Base-by-base conservation (phyloP, 352 stramenopile species). In the Globisporangium abappressorium region DNA sequence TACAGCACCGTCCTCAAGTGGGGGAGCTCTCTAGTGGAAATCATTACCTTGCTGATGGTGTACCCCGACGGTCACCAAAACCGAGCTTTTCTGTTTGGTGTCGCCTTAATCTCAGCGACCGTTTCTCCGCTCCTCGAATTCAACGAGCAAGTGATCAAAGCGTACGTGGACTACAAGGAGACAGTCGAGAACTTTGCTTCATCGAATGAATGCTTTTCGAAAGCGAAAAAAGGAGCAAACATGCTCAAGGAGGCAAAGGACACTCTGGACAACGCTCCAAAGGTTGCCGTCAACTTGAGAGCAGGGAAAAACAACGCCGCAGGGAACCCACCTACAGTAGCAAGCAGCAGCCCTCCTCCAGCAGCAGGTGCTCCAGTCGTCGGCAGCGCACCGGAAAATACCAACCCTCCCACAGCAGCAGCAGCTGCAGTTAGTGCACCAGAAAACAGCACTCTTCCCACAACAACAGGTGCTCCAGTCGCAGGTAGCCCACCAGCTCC, bases 141-240 rank as follows among this genome's bases (percentile, higher is more conserved):
- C 20, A 86, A 87, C 43, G 73, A 87, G 53, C 79, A 87, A 18
- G 46, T 76, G 18, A 79, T 89, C 57, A 80, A 84, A 57, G 69
- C 71, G 11, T 89, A 89, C 41, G 72, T 87, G 8, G 75, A 85
- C 11, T 87, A 85, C 55, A 69, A 75, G 8, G 79, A 87, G 53
- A 69, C 69, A 0, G 68, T 70, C 0, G 75, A 84, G 51, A 70
- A 73, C 26, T 57, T 84, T 0, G 66, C 34, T 0, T 70, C 67
- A 24, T 79, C 74, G 0, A 78, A 62, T 4, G 66, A 72, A 2
- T 20, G 74, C 12, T 57, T 71, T 11, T 62, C 75, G 6, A 79
- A 73, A 47, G 36, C 70, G 6, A 60, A 69, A n/a, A 70, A 68
- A n/a, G 59, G 56, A 0, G 71, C 63, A 33, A 49, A 74, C 3